Evolutionary conservation across 176 grass and related monocot species (phyloP), one percentile per base, ranked within the genome.

Genomic region (Zoysia japonica): DNA sequence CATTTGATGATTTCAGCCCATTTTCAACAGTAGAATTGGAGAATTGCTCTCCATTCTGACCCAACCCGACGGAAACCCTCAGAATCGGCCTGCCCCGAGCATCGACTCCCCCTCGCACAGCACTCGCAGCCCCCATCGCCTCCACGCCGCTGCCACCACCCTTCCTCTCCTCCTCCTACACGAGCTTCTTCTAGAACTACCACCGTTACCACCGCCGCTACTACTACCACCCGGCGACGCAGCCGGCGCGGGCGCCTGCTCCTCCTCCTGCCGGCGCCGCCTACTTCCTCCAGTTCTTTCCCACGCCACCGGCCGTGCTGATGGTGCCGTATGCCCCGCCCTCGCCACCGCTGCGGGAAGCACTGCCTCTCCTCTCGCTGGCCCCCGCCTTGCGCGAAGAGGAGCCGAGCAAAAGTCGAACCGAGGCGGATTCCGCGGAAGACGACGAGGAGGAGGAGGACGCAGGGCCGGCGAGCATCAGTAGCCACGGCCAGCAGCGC

Each of bases 281-380:
- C 9, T 60, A 47, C 15, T 60, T 77, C 60, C 14, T 43, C 53
- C 77, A 67, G 19, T 87, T 87, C 72, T 84, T 77, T 49, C 38
- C 14, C 7, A 60, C 56, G 14, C 38, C 3, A 28, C 66, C 65
- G 13, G 13, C n/a, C 5, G 38, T 66, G 5, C 48, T 60, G 59
- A 16, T 46, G 45, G 3, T 68, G 41, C 35, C 78, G 10, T 14
- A 38, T 6, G 72, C 82, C 2, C 62, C 85, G 11, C 48, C 81
- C 51, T 92, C 92, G 9, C 95, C 95, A 5, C 92, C 95, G 44
- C 83, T 94, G 40, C 87, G 92, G n/a, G 95, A 98, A 79, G 92
- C 95, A n/a, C 85, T 98, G 50, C 95, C 95, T 13, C 90, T 98
- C 11, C 95, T 98, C 48, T 92, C 85, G 2, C 90, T 92, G 75